Conservation (phyloP, 1,284 basidiomycete species). For the Meripilus lineatus region DNA sequence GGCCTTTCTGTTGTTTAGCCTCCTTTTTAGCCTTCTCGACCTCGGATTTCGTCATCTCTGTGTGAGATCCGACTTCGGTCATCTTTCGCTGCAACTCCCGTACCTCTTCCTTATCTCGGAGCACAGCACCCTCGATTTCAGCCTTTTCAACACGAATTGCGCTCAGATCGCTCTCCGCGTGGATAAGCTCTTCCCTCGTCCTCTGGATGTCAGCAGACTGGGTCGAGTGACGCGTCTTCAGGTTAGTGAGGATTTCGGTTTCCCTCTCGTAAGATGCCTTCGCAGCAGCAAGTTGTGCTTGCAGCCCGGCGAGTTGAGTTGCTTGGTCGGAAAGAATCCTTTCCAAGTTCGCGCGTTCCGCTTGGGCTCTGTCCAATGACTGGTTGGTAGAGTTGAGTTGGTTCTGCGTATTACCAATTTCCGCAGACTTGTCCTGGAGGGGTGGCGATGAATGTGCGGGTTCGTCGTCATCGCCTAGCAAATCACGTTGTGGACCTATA, state of each 20-base stretch:
- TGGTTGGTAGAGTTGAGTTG: conserved; percentile 78
- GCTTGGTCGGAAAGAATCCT: conserved; percentile 58
- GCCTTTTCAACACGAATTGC: conserved; percentile 87
- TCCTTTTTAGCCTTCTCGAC: conserved; percentile 92
- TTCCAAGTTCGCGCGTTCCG: conserved; percentile 56
- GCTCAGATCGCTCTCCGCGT: conserved; percentile 89
- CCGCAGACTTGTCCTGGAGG: conserved; percentile 66
- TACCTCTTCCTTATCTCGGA: conserved; percentile 94
- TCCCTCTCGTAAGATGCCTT: conserved; percentile 86
- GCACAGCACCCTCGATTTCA: conserved; percentile 83
- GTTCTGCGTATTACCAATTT: conserved; percentile 84
- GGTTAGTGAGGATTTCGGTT: conserved; percentile 64
- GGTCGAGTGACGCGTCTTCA: conserved; percentile 68
- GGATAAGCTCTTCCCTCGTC: conserved; percentile 78
- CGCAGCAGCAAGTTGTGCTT: conserved; percentile 71
- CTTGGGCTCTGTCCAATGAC: conserved; percentile 57
- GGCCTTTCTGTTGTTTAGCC: conserved; percentile 92
- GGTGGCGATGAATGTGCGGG: conserved; percentile 41
- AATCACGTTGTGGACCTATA: conserved; percentile 37
- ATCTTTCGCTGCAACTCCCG: conserved; percentile 83
- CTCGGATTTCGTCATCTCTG: conserved; percentile 65
- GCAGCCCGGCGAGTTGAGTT: conserved; percentile 64
- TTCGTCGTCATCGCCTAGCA: conserved; percentile 75
- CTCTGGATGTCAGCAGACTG: conserved; percentile 78
- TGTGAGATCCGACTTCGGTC: conserved; percentile 76